Conservation (phyloP, 208 protist species). For the Zelonia costaricensis region DNA sequence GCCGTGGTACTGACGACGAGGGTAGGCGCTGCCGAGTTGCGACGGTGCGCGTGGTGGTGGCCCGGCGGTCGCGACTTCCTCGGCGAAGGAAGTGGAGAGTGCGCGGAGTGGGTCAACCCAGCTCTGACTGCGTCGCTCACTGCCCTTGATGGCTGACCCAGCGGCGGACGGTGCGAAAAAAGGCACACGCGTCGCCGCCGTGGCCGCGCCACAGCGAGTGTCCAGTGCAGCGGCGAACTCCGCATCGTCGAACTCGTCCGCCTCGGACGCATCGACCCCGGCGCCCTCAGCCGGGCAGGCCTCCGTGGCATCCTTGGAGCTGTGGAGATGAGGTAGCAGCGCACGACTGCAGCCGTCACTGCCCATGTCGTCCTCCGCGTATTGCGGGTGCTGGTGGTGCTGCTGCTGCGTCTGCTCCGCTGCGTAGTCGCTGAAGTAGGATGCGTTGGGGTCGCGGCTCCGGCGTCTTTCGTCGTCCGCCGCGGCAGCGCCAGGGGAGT, state of each 20-base stretch:
- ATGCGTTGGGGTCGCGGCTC: slow-evolving; percentile 4
- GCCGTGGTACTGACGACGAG: slow-evolving; percentile 1
- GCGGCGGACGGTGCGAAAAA: no score
- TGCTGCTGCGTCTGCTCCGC: background rate
- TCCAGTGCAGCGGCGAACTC: slow-evolving; percentile 3
- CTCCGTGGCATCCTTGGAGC: background rate
- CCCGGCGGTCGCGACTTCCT: background rate
- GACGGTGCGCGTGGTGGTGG: no score
- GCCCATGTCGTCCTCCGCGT: background rate
- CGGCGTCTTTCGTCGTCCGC: no score
- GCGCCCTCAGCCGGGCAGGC: background rate
- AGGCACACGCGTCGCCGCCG: no score
- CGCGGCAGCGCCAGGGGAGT: background rate
- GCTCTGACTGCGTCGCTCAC: background rate
- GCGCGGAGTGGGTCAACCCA: slow-evolving; percentile 19
- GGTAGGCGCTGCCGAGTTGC: no score
- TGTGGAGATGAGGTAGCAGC: slow-evolving; percentile 1
- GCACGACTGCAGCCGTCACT: slow-evolving; percentile 1
- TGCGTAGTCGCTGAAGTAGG: slow-evolving; percentile 32
- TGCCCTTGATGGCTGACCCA: background rate
- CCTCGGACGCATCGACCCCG: background rate
- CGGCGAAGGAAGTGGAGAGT: background rate
- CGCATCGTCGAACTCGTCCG: slow-evolving; percentile 18
- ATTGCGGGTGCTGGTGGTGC: background rate
- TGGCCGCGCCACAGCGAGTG: no score